Evolutionary conservation across 169 alveolate genomes (phyloP), one percentile per base, ranked within the genome.

Genomic region (Hepatocystis sp.): DNA sequence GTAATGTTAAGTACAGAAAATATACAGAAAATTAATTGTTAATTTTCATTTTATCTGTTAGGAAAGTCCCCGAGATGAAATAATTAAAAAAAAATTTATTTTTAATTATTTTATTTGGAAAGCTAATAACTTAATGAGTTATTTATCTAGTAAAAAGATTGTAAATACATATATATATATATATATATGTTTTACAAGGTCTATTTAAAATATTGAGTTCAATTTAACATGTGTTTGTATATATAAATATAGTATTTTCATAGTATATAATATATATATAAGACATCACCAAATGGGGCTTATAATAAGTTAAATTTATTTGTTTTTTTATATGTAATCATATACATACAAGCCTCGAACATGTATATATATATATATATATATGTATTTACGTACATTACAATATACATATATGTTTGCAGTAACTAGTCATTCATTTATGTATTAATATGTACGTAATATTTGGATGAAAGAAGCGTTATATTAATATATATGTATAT

Each of bases 41-140:
- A 40, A 30, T 71, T 71, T 71, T 71, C 86, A 71, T 71, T 71
- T 71, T 64, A 44, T 71, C 86, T 71, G 86, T 52, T 27, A 10
- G 86, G 86, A 71, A 71, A 71, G 86, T 71, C 86, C 86, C 86
- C 86, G 86, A 71, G 86, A 71, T 64, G 44, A 58, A 63, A 64
- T 32, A 46, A 53, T 53, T 53, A n/a, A n/a, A n/a, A n/a, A 34
- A 13, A 25, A 66, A 1, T 13, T 40, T 44, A 19, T 13, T 58
- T 23, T 27, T 51, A 19, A 15, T 17, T 61, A 15, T 47, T 63
- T 46, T 67, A 21, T 42, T 32, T 58, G 86, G 76, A 71, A 71
- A 71, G 86, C 86, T 56, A 30, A 64, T 71, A 71, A 71, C 86
- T 64, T 71, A 51, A 71, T 58, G 44, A 71, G 86, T 71, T 71